These are phyloP conservation scores for Chrysochromulina parva DNA, from an alignment of 78 protist genomes.

Conservation along the genomic window DNA sequence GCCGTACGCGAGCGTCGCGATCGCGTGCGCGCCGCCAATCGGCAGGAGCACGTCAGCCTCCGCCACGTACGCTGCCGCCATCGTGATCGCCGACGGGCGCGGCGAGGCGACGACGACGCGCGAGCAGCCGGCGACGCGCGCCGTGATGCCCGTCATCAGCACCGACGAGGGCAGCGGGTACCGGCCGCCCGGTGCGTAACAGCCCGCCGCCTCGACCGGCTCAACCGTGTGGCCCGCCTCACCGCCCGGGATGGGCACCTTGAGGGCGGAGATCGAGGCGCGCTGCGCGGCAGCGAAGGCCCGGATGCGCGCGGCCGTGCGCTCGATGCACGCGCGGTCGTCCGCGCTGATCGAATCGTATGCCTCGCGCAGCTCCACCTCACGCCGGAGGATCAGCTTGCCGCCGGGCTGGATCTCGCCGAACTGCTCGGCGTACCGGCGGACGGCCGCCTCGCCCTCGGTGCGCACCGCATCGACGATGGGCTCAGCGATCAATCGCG, in stretches of 20 bases:
- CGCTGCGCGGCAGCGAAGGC: conserved; percentile 41
- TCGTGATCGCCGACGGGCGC: conserved; percentile 36
- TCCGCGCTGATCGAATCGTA: neutral
- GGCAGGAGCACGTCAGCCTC: neutral
- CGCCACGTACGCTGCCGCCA: conserved; percentile 52
- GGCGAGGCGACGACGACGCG: conserved; percentile 67
- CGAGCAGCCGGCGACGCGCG: conserved; percentile 49
- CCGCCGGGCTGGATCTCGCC: conserved; percentile 19
- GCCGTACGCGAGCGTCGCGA: conserved; percentile 82
- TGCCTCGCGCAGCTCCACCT: conserved; percentile 39
- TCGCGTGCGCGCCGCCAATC: conserved; percentile 85
- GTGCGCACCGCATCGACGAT: neutral
- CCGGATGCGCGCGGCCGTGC: conserved; percentile 38
- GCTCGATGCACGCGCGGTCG: neutral
- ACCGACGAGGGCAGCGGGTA: conserved; percentile 70
- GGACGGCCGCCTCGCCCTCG: conserved; percentile 7
- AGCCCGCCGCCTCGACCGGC: conserved; percentile 62
- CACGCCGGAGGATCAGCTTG: neutral
- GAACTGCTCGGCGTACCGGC: conserved; percentile 16
- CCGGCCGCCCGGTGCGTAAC: conserved; percentile 74
- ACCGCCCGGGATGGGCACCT: conserved; percentile 54
- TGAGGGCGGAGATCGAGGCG: neutral
- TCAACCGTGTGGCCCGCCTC: conserved; percentile 57
- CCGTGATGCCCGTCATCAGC: conserved; percentile 65
- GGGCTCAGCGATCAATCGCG: conserved; percentile 10